Conservation (phyloP, 1,139 yeast genomes). For the Kodamaea sp. region DNA sequence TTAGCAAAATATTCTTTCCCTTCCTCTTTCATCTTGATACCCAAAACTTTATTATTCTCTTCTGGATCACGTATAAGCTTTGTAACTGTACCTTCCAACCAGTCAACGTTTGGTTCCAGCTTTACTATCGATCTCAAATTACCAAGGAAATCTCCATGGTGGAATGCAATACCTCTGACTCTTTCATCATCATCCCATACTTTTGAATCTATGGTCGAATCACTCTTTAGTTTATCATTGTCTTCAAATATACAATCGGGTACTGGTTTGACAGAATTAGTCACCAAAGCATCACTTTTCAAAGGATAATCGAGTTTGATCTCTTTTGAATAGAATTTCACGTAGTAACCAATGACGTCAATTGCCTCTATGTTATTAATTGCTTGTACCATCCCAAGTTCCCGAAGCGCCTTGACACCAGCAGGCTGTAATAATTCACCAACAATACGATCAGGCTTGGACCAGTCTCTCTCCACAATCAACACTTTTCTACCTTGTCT, state of each 20-base stretch:
- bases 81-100: slow-evolving; percentile 79
- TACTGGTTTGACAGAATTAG: slow-evolving; percentile 47
- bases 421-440: slow-evolving; percentile 97
- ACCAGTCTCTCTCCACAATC: slow-evolving; percentile 83
- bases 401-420: slow-evolving; percentile 76
- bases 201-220: slow-evolving; percentile 42
- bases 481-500: slow-evolving; percentile 80
- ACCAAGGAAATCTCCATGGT: slow-evolving; percentile 83
- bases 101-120: slow-evolving; percentile 65
- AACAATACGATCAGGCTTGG: slow-evolving; percentile 90
- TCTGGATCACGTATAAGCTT: slow-evolving; percentile 51
- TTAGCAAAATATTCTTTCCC: slow-evolving; percentile 48
- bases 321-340: slow-evolving; percentile 57
- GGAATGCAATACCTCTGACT: slow-evolving; percentile 81
- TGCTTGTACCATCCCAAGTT: slow-evolving; percentile 78
- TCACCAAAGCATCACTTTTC: slow-evolving; percentile 44
- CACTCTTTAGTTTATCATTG: slow-evolving; percentile 51
- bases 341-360: slow-evolving; percentile 75
- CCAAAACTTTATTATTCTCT: slow-evolving; percentile 53
- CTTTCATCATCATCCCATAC: slow-evolving; percentile 61
- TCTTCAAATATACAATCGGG: slow-evolving; percentile 52
- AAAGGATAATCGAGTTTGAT: slow-evolving; percentile 70
- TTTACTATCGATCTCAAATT: slow-evolving; percentile 74
- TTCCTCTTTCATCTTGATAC: slow-evolving; percentile 51
- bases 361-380: slow-evolving; percentile 80